These are phyloP conservation scores for Pestalotiopsis sp. DNA, from an alignment of 2,329 filamentous ascomycete genomes.

Conservation along the genomic window DNA sequence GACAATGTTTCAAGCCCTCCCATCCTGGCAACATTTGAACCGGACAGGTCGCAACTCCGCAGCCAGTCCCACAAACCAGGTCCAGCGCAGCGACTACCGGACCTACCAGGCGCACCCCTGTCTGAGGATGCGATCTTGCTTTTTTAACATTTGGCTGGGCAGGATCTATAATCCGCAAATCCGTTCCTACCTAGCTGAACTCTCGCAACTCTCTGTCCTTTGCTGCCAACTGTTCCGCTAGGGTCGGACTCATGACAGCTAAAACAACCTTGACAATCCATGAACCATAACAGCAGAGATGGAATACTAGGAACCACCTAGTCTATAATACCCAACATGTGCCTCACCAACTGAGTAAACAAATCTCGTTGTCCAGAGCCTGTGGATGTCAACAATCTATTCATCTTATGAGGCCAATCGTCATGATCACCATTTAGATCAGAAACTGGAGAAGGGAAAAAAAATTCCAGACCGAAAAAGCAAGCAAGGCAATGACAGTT, in stretches of 20 bases:
- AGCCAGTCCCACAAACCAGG: not conserved
- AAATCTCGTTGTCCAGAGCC: not conserved
- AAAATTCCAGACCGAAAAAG: not conserved
- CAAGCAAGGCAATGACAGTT: not conserved
- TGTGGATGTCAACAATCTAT: not conserved
- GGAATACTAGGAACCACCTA: not conserved
- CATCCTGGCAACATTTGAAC: not conserved
- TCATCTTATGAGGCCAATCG: not conserved
- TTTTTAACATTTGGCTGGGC: conserved; percentile 2
- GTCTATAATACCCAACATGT: not conserved
- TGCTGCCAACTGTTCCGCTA: not conserved
- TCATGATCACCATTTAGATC: not conserved
- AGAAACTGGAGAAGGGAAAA: not conserved
- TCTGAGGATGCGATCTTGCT: conserved; percentile 1
- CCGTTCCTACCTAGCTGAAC: not conserved
- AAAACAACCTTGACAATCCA: not conserved
- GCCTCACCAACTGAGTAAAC: not conserved
- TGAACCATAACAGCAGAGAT: conserved; percentile 7
- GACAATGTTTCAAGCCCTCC: conserved; percentile 6
- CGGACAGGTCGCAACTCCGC: not conserved
- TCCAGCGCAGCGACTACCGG: not conserved
- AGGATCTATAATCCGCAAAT: not conserved
- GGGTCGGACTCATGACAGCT: not conserved
- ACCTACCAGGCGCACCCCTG: conserved; percentile 6
- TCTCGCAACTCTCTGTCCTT: not conserved